Conservation (phyloP, 345 rosid genomes). For the Alliaria petiolata region DNA sequence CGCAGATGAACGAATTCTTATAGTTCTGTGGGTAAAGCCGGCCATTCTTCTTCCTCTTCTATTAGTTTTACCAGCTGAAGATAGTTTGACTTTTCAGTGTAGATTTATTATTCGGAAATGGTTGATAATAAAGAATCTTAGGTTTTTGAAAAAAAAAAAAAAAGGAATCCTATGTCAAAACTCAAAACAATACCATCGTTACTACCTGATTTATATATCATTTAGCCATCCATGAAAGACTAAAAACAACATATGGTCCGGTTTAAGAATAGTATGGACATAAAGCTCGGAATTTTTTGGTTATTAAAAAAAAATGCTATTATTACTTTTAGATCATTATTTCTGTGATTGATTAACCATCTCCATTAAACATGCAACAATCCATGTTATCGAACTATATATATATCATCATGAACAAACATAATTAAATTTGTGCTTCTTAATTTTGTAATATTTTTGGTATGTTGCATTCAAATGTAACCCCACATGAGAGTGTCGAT, state of each 20-base stretch:
- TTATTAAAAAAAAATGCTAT: background rate
- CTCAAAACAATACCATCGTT: too few relatives aligned
- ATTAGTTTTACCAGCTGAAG: too few relatives aligned
- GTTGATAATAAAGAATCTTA: background rate
- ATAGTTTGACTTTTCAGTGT: too few relatives aligned
- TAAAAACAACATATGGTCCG: too few relatives aligned
- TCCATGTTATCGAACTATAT: too few relatives aligned
- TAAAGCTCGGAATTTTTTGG: background rate
- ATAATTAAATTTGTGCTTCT: background rate
- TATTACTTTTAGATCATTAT: background rate
- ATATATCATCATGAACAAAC: background rate
- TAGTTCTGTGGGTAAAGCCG: too few relatives aligned
- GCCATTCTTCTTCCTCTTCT: too few relatives aligned
- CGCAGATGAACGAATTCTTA: too few relatives aligned
- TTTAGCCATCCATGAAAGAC: too few relatives aligned
- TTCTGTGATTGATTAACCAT: background rate
- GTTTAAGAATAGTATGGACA: background rate
- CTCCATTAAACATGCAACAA: background rate
- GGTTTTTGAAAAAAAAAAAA: too few relatives aligned
- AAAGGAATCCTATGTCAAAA: too few relatives aligned
- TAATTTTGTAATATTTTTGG: background rate
- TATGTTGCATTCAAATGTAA: constrained; percentile 13
- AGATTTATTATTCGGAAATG: background rate
- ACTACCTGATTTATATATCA: too few relatives aligned
- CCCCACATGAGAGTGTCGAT: constrained; percentile 22